Evolutionary conservation across 805 yeast genomes (phyloP).

Genomic region (Ogataea thermomethanolica): DNA sequence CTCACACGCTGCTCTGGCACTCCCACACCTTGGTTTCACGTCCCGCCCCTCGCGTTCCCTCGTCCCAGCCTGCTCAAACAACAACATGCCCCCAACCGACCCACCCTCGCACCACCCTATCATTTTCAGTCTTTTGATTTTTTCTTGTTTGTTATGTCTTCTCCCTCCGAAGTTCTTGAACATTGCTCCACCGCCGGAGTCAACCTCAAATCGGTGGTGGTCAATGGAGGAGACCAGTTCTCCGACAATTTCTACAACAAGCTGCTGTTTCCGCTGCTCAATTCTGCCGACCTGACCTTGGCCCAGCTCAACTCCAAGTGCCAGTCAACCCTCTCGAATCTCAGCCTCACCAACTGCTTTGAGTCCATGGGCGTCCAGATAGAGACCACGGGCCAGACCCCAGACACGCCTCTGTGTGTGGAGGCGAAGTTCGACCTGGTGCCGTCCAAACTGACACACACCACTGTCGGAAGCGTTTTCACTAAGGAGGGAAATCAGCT

Average conservation of each 20-base stretch:
- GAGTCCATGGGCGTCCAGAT: constrained; percentile 23
- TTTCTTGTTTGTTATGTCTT: constrained; percentile 4
- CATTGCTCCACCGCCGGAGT: constrained; percentile 24
- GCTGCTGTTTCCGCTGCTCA: constrained; percentile 42
- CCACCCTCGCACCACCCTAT: background rate
- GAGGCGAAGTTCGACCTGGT: constrained; percentile 32
- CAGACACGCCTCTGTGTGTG: constrained; percentile 29
- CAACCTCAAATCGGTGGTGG: constrained; percentile 29
- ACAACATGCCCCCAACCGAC: background rate
- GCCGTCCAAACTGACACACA: constrained; percentile 30
- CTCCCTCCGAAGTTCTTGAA: constrained; percentile 16
- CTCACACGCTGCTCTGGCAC: too few species aligned
- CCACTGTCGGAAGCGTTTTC: constrained; percentile 35
- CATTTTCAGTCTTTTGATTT: constrained; percentile 1
- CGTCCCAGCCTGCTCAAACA: background rate
- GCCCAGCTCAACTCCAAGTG: constrained; percentile 35
- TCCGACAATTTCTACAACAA: constrained; percentile 43
- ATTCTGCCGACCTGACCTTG: constrained; percentile 37
- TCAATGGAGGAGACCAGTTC: constrained; percentile 30
- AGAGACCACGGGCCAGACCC: constrained; percentile 11
- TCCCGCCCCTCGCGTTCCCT: background rate
- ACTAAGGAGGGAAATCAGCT: constrained; percentile 34
- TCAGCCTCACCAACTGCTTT: constrained; percentile 30
- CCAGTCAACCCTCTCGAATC: constrained; percentile 18
- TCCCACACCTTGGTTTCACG: too few species aligned